These are phyloP conservation scores for Phytophthora syringae DNA, from an alignment of 352 stramenopile species.

Conservation along the genomic window DNA sequence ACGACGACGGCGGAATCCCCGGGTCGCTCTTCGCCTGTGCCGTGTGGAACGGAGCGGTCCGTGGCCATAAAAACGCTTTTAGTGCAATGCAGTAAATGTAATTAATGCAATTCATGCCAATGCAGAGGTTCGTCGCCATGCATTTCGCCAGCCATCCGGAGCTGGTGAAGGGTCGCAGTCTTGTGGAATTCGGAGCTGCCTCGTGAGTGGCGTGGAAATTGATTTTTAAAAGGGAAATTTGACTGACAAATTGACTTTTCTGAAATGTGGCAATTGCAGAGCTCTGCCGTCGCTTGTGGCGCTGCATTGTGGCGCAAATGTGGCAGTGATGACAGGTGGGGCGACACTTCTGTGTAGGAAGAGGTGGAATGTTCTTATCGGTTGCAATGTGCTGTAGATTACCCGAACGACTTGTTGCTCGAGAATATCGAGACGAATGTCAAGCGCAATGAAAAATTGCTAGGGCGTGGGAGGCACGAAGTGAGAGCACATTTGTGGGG, in stretches of 20 bases:
- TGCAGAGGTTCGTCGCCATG: constrained; percentile 51
- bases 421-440: constrained; percentile 56
- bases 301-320: constrained; percentile 45
- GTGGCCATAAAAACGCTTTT: background rate
- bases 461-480: constrained; percentile 32
- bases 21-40: constrained; percentile 58
- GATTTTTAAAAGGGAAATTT: background rate
- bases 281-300: constrained; percentile 55
- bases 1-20: constrained; percentile 57
- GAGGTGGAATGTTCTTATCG: background rate
- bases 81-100: background rate
- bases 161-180: constrained; percentile 31
- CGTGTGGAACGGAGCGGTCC: constrained; percentile 55
- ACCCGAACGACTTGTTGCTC: constrained; percentile 51
- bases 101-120: constrained; percentile 11
- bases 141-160: constrained; percentile 47
- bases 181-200: constrained; percentile 61
- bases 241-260: background rate
- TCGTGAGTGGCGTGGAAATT: constrained; percentile 35
- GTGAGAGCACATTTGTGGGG: constrained; percentile 57
- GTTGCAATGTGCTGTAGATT: constrained; percentile 36
- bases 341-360: background rate
- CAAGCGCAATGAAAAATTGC: constrained; percentile 40
- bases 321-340: constrained; percentile 53
- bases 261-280: constrained; percentile 15